Base-by-base conservation (phyloP, 2,329 filamentous ascomycete genomes). In the Neonectria coccinea region DNA sequence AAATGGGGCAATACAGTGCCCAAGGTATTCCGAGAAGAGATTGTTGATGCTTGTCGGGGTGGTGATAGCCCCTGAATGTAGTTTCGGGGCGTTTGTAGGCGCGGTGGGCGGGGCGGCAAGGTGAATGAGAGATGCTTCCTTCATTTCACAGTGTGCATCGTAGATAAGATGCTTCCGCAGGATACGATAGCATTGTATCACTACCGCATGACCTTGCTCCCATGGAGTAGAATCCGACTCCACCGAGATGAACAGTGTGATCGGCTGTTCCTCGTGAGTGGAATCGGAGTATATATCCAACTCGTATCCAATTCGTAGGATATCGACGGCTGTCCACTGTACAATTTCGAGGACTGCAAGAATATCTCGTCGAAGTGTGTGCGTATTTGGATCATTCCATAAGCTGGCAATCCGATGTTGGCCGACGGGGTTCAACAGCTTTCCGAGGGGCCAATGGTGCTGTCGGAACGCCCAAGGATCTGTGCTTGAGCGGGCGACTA, bases 181-280 rank as follows among this genome's bases (percentile, higher is more conserved):
- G 4, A 44, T 56, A 1, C 11, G 18, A 7, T 36, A 20, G 10
- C 53, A 56, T 18, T 20, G 11, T 5, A 44, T 14, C 4, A 45
- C 53, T 12, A 42, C 14, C 10, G 0, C 8, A 18, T 56, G 41
- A 5, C 36, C 53, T 16, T 11, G 20, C 7, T 7, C 12, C 36
- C 20, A 56, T 5, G 18, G 3, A 14, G 25, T 56, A 4, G 53
- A 44, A 16, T 45, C 36, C 5, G 39, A 2, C 36, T 56, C 14
- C 8, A 56, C 39, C 4, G 53, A 44, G 20, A 56, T 56, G 53
- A 56, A 22, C 36, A 56, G 7, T 2, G 39, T 56, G 4, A 56
- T 22, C 4, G 39, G 36, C 18, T 16, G 27, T 7, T 52, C 50
- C 7, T 9, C 14, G 18, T 5, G 29, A n/a, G 22, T 27, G 27